Evolutionary conservation across 2,329 filamentous ascomycete species (phyloP).

Genomic region (Fusarium pseudoanthophilum): DNA sequence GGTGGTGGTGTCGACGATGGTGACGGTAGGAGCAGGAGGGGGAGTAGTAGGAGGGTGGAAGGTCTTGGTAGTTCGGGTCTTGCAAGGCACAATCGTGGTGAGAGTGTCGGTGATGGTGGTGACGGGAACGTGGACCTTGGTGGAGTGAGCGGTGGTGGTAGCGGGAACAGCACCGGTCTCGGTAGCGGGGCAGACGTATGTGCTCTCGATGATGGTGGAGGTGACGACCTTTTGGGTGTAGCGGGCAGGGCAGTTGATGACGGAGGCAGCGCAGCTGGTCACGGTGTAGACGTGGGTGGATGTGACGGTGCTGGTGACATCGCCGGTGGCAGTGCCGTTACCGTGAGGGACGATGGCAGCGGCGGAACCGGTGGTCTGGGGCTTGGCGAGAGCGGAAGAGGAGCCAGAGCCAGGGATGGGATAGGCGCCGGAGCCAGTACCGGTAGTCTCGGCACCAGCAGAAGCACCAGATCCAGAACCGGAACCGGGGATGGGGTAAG

Average conservation of each 20-base stretch:
- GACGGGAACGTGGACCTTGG: constrained; percentile 21
- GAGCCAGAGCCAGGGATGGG: neutral
- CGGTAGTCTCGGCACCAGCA: neutral
- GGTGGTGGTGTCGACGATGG: constrained; percentile 37
- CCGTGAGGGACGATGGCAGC: neutral
- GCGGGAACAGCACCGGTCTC: constrained; percentile 25
- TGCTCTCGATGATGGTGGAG: constrained; percentile 33
- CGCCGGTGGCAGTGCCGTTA: constrained; percentile 17
- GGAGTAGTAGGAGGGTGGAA: constrained; percentile 38
- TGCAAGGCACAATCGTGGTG: constrained; percentile 42
- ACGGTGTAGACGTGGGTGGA: constrained; percentile 46
- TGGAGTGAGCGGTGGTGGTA: constrained; percentile 12
- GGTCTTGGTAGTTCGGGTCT: constrained; percentile 40
- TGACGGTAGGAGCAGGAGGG: constrained; percentile 34
- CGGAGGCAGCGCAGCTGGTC: constrained; percentile 51
- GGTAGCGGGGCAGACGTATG: constrained; percentile 41
- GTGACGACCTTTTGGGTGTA: constrained; percentile 50
- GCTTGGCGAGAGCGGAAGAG: neutral
- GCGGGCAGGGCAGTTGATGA: constrained; percentile 54
- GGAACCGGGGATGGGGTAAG: neutral
- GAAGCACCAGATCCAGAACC: neutral
- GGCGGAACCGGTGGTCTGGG: neutral
- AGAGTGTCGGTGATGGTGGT: constrained; percentile 43
- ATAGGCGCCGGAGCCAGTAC: neutral
- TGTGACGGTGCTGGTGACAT: constrained; percentile 39